Conservation (phyloP, 164 flowering plant species). For the Macadamia tetraphylla region DNA sequence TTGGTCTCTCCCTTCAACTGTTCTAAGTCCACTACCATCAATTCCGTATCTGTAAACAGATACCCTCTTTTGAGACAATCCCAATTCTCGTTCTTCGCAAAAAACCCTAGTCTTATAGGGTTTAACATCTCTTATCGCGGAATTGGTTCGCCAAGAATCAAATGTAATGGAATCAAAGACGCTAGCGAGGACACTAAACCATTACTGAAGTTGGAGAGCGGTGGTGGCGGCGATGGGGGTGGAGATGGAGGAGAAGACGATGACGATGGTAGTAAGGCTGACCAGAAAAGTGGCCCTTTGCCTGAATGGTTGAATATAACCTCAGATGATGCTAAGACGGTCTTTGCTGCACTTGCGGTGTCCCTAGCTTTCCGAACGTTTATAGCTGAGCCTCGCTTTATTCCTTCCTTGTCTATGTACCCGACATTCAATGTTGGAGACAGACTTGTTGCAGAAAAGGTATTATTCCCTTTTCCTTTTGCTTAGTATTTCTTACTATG, state of each 20-base stretch:
- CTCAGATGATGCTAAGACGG: slow-evolving; percentile 77
- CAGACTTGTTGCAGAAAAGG: slow-evolving; percentile 95
- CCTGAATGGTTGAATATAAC: slow-evolving; percentile 79
- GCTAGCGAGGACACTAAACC: slow-evolving; percentile 47
- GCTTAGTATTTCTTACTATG: neutral
- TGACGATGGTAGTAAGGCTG: slow-evolving; percentile 32
- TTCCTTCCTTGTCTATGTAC: slow-evolving; percentile 98
- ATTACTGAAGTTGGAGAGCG: slow-evolving; percentile 13
- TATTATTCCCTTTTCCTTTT: slow-evolving; percentile 7
- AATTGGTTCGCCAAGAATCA: slow-evolving; percentile 17
- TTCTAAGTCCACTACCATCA: slow-evolving; percentile 17
- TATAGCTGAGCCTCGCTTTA: slow-evolving; percentile 90
- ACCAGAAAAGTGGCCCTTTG: slow-evolving; percentile 34
- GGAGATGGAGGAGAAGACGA: slow-evolving; percentile 47
- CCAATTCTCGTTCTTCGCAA: slow-evolving; percentile 15
- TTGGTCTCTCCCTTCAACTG: slow-evolving; percentile 16
- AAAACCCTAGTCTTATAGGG: slow-evolving; percentile 16
- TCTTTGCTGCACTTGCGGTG: slow-evolving; percentile 68
- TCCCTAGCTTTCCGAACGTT: slow-evolving; percentile 84
- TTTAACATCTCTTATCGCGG: slow-evolving; percentile 13
- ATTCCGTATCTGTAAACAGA: slow-evolving; percentile 12
- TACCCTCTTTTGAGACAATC: slow-evolving; percentile 13
- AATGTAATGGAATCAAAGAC: slow-evolving; percentile 41
- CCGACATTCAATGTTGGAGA: slow-evolving; percentile 98
- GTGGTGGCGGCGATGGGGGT: slow-evolving; percentile 35